Percentiles rank a stretch among this genome's conserved stretches.
These are phyloP conservation scores for Ascosphaera pollenicola DNA, from an alignment of 2,329 filamentous ascomycete genomes.

Conservation along the genomic window DNA sequence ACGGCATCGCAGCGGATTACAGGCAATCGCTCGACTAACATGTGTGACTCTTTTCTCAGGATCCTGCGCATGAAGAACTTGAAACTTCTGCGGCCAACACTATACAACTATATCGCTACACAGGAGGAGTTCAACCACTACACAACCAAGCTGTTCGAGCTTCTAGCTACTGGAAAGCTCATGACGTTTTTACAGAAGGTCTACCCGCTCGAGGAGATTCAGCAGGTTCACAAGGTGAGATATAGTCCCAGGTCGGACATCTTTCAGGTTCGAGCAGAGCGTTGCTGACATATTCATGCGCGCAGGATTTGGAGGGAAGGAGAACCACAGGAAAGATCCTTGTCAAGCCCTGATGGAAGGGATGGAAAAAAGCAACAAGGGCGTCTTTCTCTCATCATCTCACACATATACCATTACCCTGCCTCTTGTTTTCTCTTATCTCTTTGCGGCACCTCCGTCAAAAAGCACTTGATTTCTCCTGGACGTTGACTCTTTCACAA, in stretches of 20 bases:
- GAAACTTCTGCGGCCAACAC: conserved; percentile 50
- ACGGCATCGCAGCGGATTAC: conserved; percentile 3
- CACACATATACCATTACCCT: too few relatives aligned
- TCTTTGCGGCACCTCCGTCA: too few relatives aligned
- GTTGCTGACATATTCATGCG: not conserved
- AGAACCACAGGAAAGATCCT: conserved; percentile 71
- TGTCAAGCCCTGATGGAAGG: conserved; percentile 42
- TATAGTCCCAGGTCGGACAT: conserved; percentile 1
- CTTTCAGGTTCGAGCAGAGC: conserved; percentile 1
- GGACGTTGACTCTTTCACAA: too few relatives aligned
- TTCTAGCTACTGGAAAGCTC: conserved; percentile 46
- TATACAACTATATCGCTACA: conserved; percentile 48
- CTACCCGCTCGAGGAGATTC: conserved; percentile 54
- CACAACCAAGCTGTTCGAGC: conserved; percentile 46
- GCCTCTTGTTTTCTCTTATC: too few relatives aligned
- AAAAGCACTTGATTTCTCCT: too few relatives aligned
- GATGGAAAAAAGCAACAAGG: too few relatives aligned
- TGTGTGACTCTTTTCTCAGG: conserved; percentile 9
- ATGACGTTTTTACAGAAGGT: conserved; percentile 53
- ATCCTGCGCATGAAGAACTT: conserved; percentile 51
- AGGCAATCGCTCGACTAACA: not conserved
- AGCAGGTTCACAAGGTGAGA: conserved; percentile 38
- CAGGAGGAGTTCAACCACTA: conserved; percentile 52
- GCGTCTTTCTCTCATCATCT: too few relatives aligned
- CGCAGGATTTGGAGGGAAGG: conserved; percentile 51